Evolutionary conservation across 441 rosid genomes (phyloP), one percentile per base, ranked within the genome.

Genomic region (Eruca vesicaria): DNA sequence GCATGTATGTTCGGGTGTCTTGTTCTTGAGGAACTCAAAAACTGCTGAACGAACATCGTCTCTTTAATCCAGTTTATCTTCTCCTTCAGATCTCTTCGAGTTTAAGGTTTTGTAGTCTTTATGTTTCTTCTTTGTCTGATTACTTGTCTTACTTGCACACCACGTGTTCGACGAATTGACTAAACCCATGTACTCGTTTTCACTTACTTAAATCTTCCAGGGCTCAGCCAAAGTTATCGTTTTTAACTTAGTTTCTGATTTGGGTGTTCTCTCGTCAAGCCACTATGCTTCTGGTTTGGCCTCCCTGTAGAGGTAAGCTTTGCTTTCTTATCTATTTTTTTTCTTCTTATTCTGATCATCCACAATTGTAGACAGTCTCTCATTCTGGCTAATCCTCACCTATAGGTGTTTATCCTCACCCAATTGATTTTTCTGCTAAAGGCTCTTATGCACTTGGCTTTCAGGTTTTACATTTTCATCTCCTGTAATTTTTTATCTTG

Each of bases 391-490:
- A 15, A 31, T 8, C 14, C 52, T 43, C 26, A 10, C 56, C 19
- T 56, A 56, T 84, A 85, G 90, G 83, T 79, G 48, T 78, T 78
- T 79, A 73, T 73, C 73, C 36, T 57, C 76, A 85, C 19, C 80
- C 68, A 10, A 73, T 79, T 74, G 82, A 71, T 41, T 43, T 82
- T 0, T 77, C 89, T 28, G 69, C 79, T 18, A 41, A 63, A 58
- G 75, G 70, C 33, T 80, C 80, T 23, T 74, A 82, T 75, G 65
- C 70, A 69, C 74, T 78, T 64, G 75, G 76, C 79, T 83, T 81
- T 78, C 86, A 90, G 94, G 97, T 89, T 70, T 72, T 2, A 5
- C 52, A 63, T 26, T 68, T 36, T 68, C 71, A 26, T 63, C 62
- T 58, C 29, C 20, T 79, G 10, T 73, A 35, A 63, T 26, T 74